phyloP scores from a whole-genome alignment of 2,329 filamentous ascomycete genomes.

The Decorospora gaudefroyi region DNA sequence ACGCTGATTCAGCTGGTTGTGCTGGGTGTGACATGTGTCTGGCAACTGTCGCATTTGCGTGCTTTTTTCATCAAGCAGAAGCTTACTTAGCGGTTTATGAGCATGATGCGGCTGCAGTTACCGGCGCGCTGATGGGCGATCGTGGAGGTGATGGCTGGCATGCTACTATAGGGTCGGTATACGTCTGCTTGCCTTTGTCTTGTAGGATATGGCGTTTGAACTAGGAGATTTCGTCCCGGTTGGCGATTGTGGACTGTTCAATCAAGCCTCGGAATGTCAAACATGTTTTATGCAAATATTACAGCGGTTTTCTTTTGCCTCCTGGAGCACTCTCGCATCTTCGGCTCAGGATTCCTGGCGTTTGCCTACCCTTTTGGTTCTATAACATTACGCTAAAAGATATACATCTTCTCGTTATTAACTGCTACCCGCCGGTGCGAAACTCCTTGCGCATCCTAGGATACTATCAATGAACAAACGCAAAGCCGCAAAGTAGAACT shows the following conservation, averaged over 20 bases:
- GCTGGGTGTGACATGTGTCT: constrained; percentile 85
- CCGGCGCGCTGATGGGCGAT: neutral
- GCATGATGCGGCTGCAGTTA: neutral
- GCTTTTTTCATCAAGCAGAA: constrained; percentile 99
- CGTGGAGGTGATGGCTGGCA: constrained; percentile 17
- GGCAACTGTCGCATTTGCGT: constrained; percentile 93
- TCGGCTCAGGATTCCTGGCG: neutral
- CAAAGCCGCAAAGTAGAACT: no score
- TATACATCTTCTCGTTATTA: no score
- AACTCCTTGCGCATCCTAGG: no score
- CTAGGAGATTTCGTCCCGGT: constrained; percentile 10
- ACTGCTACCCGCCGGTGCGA: no score
- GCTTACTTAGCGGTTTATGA: constrained; percentile 83
- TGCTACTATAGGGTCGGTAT: constrained; percentile 12
- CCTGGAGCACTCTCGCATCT: no score
- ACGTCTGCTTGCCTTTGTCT: constrained; percentile 18
- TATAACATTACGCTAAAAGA: no score
- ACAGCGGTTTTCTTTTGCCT: no score
- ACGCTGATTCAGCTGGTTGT: constrained; percentile 87
- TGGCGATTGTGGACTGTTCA: constrained; percentile 11
- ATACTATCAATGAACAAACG: no score
- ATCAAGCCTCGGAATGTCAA: constrained; percentile 8
- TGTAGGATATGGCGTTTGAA: constrained; percentile 31
- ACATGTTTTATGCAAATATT: neutral
- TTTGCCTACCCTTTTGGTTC: no score